These are phyloP conservation scores for Galerina marginata DNA, from an alignment of 768 basidiomycete species.

Conservation along the genomic window DNA sequence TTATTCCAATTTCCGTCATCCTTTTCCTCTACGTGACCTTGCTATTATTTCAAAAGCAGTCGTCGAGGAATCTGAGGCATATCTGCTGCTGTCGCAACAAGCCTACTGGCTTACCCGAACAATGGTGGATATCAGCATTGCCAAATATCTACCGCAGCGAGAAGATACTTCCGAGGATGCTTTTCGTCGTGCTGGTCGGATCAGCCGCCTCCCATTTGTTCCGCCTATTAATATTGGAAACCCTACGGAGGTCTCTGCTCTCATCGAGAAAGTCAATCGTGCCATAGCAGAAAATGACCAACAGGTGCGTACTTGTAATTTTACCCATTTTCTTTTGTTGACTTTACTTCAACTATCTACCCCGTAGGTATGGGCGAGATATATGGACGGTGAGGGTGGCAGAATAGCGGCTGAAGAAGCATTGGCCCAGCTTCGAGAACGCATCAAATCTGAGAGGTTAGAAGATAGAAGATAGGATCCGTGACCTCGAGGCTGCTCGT, in stretches of 20 bases:
- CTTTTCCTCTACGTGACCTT: background rate
- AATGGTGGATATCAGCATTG: background rate
- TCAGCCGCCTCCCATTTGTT: background rate
- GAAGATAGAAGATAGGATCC: no score
- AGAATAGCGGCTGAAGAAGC: no score
- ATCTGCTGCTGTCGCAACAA: background rate
- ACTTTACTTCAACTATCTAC: no score
- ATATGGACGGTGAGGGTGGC: no score
- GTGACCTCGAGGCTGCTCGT: no score
- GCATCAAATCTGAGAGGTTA: no score
- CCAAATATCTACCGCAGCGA: background rate
- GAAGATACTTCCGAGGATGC: no score
- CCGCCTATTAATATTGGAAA: background rate
- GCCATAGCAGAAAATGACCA: background rate
- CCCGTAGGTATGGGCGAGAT: no score
- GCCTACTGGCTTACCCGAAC: background rate
- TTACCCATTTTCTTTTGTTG: no score
- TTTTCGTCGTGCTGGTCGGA: background rate
- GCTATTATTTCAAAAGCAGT: background rate
- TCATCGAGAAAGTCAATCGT: background rate
- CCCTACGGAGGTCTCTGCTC: background rate
- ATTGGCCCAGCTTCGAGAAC: no score
- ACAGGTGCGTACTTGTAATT: background rate
- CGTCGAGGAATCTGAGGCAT: background rate
- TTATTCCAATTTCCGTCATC: background rate